Percentiles rank a stretch among this genome's conserved stretches.
Conservation (phyloP, 352 stramenopile species). For the Thalassiosira pacifica region DNA sequence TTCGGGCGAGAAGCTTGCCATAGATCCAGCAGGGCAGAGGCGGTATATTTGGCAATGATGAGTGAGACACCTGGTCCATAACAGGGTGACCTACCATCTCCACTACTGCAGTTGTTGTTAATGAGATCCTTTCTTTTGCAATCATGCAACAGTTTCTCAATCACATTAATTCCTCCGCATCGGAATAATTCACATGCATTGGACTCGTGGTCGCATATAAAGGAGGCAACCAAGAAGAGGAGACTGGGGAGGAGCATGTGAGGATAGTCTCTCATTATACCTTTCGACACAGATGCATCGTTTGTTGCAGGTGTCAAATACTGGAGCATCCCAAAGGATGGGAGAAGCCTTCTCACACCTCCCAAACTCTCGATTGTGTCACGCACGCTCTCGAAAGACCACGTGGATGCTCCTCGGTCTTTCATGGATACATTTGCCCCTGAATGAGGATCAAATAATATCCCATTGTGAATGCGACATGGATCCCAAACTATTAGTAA, state of each 20-base stretch:
- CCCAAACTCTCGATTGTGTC: slow-evolving; percentile 79
- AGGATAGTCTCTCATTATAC: slow-evolving; percentile 42
- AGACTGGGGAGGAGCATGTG: slow-evolving; percentile 63
- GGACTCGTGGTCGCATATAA: slow-evolving; percentile 77
- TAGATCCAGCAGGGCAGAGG: slow-evolving; percentile 74
- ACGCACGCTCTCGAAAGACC: slow-evolving; percentile 72
- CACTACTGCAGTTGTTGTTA: not conserved
- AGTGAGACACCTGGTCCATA: slow-evolving; percentile 46
- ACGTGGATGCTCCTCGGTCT: slow-evolving; percentile 53
- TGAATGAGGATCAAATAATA: slow-evolving; percentile 76
- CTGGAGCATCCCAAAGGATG: slow-evolving; percentile 58
- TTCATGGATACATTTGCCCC: slow-evolving; percentile 61
- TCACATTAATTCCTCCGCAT: slow-evolving; percentile 79
- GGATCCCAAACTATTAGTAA: slow-evolving; percentile 85
- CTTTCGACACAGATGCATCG: slow-evolving; percentile 12
- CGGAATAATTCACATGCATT: slow-evolving; percentile 82
- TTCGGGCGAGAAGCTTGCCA: slow-evolving; percentile 71
- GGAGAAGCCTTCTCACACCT: slow-evolving; percentile 73
- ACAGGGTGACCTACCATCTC: not conserved
- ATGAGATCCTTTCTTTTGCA: slow-evolving; percentile 64
- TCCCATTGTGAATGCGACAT: slow-evolving; percentile 42
- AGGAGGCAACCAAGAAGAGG: slow-evolving; percentile 73
- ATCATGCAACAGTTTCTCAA: slow-evolving; percentile 76
- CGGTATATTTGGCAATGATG: slow-evolving; percentile 44
- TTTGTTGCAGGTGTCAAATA: not conserved